These are phyloP conservation scores for Hemileia vastatrix DNA, from an alignment of 1,284 basidiomycete species.

Conservation along the genomic window DNA sequence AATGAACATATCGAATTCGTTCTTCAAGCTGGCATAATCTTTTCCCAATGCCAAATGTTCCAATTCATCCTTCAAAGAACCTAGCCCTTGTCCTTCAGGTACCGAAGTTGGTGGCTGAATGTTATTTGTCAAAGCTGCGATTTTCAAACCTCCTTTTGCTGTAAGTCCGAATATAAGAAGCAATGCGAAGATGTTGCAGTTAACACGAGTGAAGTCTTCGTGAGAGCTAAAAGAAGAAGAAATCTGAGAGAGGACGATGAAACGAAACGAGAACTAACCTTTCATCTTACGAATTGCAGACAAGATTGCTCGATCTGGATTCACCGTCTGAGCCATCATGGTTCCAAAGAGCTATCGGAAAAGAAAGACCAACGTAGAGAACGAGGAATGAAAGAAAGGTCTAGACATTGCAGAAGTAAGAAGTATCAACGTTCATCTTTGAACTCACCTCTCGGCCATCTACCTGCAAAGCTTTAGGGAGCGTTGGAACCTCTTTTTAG, in stretches of 20 bases:
- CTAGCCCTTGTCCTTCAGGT: slow-evolving; percentile 12
- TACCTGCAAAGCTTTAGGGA: slow-evolving; percentile 29
- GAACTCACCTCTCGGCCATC: slow-evolving; percentile 36
- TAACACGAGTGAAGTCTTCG: not conserved
- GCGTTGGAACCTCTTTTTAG: slow-evolving; percentile 31
- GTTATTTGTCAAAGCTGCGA: slow-evolving; percentile 46
- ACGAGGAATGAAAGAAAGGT: not conserved
- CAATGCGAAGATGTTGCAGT: not conserved
- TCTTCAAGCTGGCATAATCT: slow-evolving; percentile 28
- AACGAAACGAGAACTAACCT: slow-evolving; percentile 10
- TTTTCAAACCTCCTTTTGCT: slow-evolving; percentile 37
- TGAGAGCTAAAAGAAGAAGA: not conserved
- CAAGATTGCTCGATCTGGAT: slow-evolving; percentile 35
- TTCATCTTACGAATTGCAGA: slow-evolving; percentile 33
- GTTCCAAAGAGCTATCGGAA: slow-evolving; percentile 37
- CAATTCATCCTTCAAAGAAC: slow-evolving; percentile 32
- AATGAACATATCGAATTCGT: slow-evolving; percentile 42
- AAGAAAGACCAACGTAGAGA: not conserved
- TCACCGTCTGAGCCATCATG: slow-evolving; percentile 43
- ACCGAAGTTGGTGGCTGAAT: slow-evolving; percentile 35
- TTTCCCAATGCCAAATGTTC: slow-evolving; percentile 31
- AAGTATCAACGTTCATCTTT: not conserved
- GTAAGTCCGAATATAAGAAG: not conserved
- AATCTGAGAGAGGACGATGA: not conserved
- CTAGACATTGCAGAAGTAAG: not conserved